These are phyloP conservation scores for Pisolithus orientalis DNA, from an alignment of 768 basidiomycete species.

Conservation along the genomic window DNA sequence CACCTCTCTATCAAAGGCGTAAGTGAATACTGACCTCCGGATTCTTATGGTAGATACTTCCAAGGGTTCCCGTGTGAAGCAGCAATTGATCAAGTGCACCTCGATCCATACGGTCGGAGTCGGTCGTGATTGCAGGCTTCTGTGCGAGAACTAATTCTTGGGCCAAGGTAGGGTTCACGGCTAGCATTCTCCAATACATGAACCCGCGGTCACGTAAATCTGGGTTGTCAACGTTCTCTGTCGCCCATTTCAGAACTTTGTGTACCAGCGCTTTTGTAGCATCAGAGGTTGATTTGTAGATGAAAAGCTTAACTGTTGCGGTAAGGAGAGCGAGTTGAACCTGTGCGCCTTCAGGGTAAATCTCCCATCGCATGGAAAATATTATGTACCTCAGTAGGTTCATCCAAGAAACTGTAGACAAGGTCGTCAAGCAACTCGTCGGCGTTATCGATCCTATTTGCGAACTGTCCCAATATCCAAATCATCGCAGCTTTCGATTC, in stretches of 20 bases:
- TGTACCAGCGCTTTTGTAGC: conserved; percentile 85
- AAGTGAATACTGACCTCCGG: conserved; percentile 58
- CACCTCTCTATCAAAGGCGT: background rate
- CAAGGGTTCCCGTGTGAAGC: conserved; percentile 87
- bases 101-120: conserved; percentile 96
- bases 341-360: conserved; percentile 32
- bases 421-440: conserved; percentile 94
- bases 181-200: conserved; percentile 99
- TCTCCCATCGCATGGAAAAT: background rate
- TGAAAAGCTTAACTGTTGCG: conserved; percentile 92
- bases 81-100: conserved; percentile 92
- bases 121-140: conserved; percentile 96
- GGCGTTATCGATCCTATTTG: conserved; percentile 90
- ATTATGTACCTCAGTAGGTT: conserved; percentile 79
- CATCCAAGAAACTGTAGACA: conserved; percentile 83
- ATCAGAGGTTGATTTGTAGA: conserved; percentile 80
- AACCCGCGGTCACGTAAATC: conserved; percentile 96
- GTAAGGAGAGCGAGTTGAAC: conserved; percentile 94
- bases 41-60: conserved; percentile 97
- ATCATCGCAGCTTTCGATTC: conserved; percentile 97
- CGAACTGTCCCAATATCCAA: conserved; percentile 97
- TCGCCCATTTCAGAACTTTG: conserved; percentile 94
- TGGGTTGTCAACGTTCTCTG: conserved; percentile 97
- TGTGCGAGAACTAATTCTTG: conserved; percentile 87
- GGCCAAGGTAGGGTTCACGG: conserved; percentile 85